A percentile compares a stretch with the other conserved stretches of the same genome.
Evolutionary conservation across 2,329 filamentous ascomycete species (phyloP).

Genomic region (Xylariaceae sp.): DNA sequence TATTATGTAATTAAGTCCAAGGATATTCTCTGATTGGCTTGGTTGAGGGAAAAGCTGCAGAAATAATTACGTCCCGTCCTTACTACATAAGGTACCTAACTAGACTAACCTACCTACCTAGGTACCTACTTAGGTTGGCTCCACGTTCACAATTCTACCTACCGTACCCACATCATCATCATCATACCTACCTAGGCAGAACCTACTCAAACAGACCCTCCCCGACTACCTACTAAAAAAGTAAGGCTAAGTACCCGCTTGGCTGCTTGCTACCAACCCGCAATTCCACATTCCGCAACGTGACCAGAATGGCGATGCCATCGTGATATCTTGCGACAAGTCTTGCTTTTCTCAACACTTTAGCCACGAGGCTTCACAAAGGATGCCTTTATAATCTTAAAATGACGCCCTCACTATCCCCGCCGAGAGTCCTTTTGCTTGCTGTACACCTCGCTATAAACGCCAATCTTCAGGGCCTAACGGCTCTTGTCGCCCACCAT

Average conservation of each 20-base stretch:
- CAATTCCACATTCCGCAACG: neutral
- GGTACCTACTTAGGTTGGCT: too few species aligned
- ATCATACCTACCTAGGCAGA: too few species aligned
- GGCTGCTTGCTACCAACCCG: neutral
- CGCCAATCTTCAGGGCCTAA: slow-evolving; percentile 58
- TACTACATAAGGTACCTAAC: neutral
- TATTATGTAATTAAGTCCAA: too few species aligned
- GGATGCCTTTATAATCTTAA: slow-evolving; percentile 15
- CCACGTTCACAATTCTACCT: too few species aligned
- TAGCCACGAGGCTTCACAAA: slow-evolving; percentile 1
- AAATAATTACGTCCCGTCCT: neutral
- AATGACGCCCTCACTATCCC: slow-evolving; percentile 46
- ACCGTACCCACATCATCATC: too few species aligned
- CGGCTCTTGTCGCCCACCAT: slow-evolving; percentile 53
- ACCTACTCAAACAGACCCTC: too few species aligned
- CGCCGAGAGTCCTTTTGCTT: slow-evolving; percentile 65
- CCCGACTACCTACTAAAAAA: too few species aligned
- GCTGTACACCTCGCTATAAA: slow-evolving; percentile 64
- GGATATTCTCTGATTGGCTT: too few species aligned
- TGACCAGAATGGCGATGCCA: neutral
- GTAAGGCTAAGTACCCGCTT: too few species aligned
- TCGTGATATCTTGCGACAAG: neutral
- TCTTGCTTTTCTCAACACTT: neutral
- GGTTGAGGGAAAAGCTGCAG: too few species aligned
- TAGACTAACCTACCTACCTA: neutral